Percentiles rank a stretch among this genome's conserved stretches.
phyloP scores from a whole-genome alignment of 176 grass and related monocot species.

The Phyllostachys edulis region DNA sequence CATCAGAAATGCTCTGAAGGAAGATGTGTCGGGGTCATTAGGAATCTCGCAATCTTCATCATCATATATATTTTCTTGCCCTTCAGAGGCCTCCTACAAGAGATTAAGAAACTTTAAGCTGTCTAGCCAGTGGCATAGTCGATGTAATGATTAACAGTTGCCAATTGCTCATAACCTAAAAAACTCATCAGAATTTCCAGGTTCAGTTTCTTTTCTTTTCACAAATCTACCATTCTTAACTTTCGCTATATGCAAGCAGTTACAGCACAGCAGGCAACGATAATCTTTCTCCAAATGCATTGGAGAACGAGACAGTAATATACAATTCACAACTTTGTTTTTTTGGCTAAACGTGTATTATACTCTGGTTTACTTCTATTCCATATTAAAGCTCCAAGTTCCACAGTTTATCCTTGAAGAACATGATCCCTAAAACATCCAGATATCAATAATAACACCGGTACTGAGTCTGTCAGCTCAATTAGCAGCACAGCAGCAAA shows the following conservation, averaged over 20 bases:
- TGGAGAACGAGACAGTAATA: neutral
- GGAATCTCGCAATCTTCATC: constrained; percentile 51
- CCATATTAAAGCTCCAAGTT: too few relatives aligned
- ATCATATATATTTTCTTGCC: constrained; percentile 29
- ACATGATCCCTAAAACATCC: neutral
- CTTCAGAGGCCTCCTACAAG: constrained; percentile 58
- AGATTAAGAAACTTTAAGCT: constrained; percentile 10
- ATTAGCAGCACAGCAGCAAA: neutral
- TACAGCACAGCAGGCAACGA: neutral
- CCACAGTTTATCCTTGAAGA: neutral
- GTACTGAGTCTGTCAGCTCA: neutral
- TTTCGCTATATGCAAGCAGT: neutral
- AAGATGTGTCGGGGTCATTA: constrained; percentile 90
- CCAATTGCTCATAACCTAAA: neutral
- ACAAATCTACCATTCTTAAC: neutral
- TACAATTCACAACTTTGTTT: neutral
- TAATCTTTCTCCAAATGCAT: neutral
- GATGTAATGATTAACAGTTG: neutral
- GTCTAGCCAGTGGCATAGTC: neutral
- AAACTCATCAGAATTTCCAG: neutral
- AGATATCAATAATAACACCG: neutral
- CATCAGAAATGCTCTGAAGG: constrained; percentile 81
- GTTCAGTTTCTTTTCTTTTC: neutral
- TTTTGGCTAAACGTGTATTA: neutral
- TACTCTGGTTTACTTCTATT: neutral